Conservation (phyloP, 257 asterid genomes). For the Solanum neorickii region DNA sequence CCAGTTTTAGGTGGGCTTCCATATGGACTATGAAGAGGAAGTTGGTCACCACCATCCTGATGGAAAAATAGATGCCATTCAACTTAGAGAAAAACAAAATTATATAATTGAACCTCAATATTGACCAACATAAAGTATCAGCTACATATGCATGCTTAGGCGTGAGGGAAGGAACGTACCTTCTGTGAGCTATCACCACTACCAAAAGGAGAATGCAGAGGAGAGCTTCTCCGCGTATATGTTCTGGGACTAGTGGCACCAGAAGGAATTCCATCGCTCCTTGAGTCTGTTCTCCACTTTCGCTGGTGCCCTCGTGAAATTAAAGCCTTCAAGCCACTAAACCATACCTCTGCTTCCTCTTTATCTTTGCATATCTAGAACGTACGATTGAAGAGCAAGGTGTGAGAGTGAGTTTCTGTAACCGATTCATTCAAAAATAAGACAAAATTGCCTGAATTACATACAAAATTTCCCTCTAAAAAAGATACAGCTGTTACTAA, state of each 20-base stretch:
- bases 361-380: constrained; percentile 85
- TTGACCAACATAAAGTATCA: not conserved
- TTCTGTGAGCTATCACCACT: constrained; percentile 61
- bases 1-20: constrained; percentile 81
- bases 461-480: not conserved
- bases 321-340: constrained; percentile 90
- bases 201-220: constrained; percentile 76
- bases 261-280: constrained; percentile 85
- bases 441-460: not conserved
- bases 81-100: not conserved
- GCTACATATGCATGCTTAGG: not conserved
- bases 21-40: constrained; percentile 65
- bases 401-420: not conserved
- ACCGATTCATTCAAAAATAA: not conserved
- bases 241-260: constrained; percentile 85
- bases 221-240: constrained; percentile 77
- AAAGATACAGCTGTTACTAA: not conserved
- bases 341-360: constrained; percentile 99
- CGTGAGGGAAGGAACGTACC: constrained; percentile 23
- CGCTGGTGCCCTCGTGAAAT: constrained; percentile 72
- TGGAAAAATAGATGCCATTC: constrained; percentile 10
- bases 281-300: constrained; percentile 77
- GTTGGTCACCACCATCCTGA: constrained; percentile 68
- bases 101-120: not conserved
- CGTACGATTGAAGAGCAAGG: constrained; percentile 5